Percentiles rank a stretch among this genome's conserved stretches.
Conservation (phyloP, 108 stramenopile genomes). For the Pseudonitzschia multiseries region DNA sequence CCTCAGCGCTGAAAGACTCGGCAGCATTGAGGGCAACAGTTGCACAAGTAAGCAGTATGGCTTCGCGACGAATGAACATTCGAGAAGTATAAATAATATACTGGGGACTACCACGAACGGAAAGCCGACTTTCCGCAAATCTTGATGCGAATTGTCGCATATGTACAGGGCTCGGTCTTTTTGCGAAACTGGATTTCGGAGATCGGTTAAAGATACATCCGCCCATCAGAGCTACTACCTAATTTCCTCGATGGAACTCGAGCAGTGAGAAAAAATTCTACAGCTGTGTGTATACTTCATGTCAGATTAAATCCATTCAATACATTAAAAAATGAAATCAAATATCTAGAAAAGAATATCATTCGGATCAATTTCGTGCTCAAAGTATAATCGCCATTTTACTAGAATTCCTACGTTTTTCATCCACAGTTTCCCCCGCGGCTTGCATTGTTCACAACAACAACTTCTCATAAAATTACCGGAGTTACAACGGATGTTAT, state of each 20-base stretch:
- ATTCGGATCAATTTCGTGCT: neutral
- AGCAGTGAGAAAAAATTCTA: neutral
- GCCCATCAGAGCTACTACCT: neutral
- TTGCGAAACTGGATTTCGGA: neutral
- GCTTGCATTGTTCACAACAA: too few relatives aligned
- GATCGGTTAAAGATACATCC: neutral
- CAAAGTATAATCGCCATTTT: neutral
- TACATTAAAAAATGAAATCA: neutral
- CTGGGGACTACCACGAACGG: neutral
- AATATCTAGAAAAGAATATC: neutral
- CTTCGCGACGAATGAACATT: conserved; percentile 17
- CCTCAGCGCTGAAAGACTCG: conserved; percentile 6
- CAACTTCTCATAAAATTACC: too few relatives aligned
- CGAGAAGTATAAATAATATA: neutral
- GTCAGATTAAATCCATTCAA: neutral
- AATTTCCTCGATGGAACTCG: neutral
- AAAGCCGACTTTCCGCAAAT: conserved; percentile 16
- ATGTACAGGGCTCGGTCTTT: conserved; percentile 5
- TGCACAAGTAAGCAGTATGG: conserved; percentile 28
- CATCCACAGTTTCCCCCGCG: too few relatives aligned
- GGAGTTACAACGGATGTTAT: too few relatives aligned
- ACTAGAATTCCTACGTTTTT: too few relatives aligned
- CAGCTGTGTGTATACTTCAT: neutral
- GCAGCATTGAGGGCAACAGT: conserved; percentile 19
- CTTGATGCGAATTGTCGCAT: conserved; percentile 2